Percentiles rank a stretch among this genome's conserved stretches.
These are phyloP conservation scores for Pezicula neosporulosa DNA, from an alignment of 2,329 filamentous ascomycete genomes.

Conservation along the genomic window DNA sequence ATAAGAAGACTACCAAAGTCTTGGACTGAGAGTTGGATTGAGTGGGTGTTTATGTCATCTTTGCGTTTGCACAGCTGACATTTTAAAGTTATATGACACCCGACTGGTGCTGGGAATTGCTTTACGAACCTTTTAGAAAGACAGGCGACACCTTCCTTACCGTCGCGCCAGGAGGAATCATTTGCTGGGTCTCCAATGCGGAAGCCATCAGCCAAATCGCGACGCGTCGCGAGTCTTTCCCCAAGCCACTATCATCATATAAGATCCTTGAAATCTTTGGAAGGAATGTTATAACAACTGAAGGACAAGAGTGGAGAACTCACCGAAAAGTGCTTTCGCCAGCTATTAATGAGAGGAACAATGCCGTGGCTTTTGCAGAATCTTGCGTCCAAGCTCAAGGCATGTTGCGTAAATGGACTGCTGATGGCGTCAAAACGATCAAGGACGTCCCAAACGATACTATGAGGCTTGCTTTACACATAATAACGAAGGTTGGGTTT, in stretches of 20 bases:
- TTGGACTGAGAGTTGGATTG: conserved; percentile 55
- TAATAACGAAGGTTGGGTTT: conserved; percentile 70
- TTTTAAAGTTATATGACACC: conserved; percentile 46
- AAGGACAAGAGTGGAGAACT: conserved; percentile 66
- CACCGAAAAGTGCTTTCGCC: conserved; percentile 71
- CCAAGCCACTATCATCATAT: conserved; percentile 62
- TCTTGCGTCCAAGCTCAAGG: conserved; percentile 59
- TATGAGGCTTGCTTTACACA: conserved; percentile 57
- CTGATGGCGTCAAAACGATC: conserved; percentile 44
- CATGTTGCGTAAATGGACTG: conserved; percentile 57
- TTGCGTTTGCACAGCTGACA: conserved; percentile 1
- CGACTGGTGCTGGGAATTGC: conserved; percentile 56
- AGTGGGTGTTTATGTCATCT: conserved; percentile 40
- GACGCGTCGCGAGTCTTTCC: conserved; percentile 65
- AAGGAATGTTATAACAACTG: conserved; percentile 67
- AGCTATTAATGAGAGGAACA: conserved; percentile 75
- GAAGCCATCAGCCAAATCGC: conserved; percentile 65
- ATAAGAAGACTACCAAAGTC: conserved; percentile 51
- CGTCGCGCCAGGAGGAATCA: conserved; percentile 53
- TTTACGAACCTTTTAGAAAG: conserved; percentile 54
- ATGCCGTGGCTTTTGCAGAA: conserved; percentile 62
- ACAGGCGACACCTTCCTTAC: conserved; percentile 62
- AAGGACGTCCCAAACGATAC: conserved; percentile 58
- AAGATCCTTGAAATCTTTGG: conserved; percentile 62
- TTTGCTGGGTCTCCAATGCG: conserved; percentile 58